A percentile compares a stretch with the other conserved stretches of the same genome.
Conservation (phyloP, 2,329 filamentous ascomycete species). For the Aspergillus flavus region DNA sequence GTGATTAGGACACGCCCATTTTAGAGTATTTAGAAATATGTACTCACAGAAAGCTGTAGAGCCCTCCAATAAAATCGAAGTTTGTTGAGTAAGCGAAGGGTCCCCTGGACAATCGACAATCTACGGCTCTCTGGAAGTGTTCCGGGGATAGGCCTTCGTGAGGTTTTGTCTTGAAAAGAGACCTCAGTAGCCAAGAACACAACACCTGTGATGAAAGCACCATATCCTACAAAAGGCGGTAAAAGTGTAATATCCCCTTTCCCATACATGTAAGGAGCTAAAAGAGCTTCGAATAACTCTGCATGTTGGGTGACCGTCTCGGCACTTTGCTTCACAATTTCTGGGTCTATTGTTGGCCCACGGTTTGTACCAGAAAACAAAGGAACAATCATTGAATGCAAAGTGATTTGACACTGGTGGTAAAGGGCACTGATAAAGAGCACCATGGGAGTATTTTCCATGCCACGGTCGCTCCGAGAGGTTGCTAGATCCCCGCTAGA, state of each 20-base stretch:
- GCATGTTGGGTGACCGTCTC: neutral
- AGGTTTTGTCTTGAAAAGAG: neutral
- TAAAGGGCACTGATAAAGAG: neutral
- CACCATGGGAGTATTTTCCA: neutral
- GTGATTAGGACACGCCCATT: neutral
- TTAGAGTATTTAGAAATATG: neutral
- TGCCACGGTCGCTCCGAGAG: neutral
- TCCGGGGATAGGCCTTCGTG: neutral
- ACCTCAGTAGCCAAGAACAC: neutral
- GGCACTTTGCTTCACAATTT: neutral
- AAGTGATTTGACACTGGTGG: constrained; percentile 2
- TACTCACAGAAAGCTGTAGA: constrained; percentile 1
- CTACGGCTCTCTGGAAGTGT: neutral
- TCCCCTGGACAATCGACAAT: neutral
- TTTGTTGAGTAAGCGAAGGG: neutral
- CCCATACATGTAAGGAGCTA: constrained; percentile 3
- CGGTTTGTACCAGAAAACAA: neutral
- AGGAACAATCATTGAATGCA: constrained; percentile 3
- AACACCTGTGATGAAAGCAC: neutral
- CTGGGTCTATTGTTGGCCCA: neutral
- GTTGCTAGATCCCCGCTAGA: neutral
- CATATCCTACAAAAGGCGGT: constrained; percentile 1
- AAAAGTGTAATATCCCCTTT: neutral
- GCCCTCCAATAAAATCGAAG: constrained; percentile 3
- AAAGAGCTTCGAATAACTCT: neutral